phyloP scores from a whole-genome alignment of 2,329 filamentous ascomycete species.

The Nemania diffusa region DNA sequence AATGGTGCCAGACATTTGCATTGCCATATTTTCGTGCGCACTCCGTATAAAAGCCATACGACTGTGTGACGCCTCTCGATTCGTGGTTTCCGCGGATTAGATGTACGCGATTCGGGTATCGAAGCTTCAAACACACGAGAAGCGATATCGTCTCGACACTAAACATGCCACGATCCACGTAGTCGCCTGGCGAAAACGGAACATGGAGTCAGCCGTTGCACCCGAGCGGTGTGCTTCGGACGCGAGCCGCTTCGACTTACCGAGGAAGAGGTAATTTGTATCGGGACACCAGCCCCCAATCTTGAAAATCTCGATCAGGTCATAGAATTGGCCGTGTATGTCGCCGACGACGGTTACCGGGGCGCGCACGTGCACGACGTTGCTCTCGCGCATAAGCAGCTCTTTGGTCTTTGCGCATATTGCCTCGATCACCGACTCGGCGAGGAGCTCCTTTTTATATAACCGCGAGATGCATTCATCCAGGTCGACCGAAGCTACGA shows the following conservation, averaged over 20 bases:
- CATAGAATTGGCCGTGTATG: slow-evolving; percentile 98
- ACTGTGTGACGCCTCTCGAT: slow-evolving; percentile 96
- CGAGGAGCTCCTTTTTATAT: slow-evolving; percentile 95
- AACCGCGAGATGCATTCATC: slow-evolving; percentile 98
- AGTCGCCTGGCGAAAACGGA: slow-evolving; percentile 74
- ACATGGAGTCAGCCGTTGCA: slow-evolving; percentile 20
- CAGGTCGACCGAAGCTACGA: slow-evolving; percentile 89
- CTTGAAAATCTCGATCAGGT: slow-evolving; percentile 98
- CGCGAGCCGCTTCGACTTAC: slow-evolving; percentile 57
- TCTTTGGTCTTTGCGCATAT: slow-evolving; percentile 99
- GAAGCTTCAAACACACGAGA: slow-evolving; percentile 94
- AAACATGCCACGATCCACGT: slow-evolving; percentile 98
- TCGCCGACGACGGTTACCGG: slow-evolving; percentile 98
- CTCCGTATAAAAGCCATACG: slow-evolving; percentile 98
- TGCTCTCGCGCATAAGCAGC: slow-evolving; percentile 99
- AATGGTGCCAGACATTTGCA: slow-evolving; percentile 99
- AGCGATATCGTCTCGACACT: slow-evolving; percentile 98
- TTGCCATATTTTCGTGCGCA: slow-evolving; percentile 98
- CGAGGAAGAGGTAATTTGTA: slow-evolving; percentile 97
- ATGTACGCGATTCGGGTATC: slow-evolving; percentile 95
- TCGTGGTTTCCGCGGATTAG: slow-evolving; percentile 98
- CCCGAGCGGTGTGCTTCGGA: neutral
- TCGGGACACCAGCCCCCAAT: slow-evolving; percentile 98
- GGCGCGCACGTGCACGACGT: slow-evolving; percentile 95
- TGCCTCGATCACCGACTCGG: slow-evolving; percentile 97